These are phyloP conservation scores for Penstemon eatonii DNA, from an alignment of 257 asterid genomes.

Conservation along the genomic window DNA sequence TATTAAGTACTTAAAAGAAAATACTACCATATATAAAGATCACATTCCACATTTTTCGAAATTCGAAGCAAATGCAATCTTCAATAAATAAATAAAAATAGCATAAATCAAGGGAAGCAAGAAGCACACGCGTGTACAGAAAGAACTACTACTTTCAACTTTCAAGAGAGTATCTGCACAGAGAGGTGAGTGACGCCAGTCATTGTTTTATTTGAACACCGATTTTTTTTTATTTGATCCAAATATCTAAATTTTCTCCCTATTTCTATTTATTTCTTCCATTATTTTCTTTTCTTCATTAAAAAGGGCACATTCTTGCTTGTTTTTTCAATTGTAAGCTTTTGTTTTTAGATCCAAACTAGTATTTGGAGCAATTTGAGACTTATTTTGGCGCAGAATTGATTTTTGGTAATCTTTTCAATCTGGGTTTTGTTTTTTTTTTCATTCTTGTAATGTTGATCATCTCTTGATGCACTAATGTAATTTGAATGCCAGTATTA, in stretches of 20 bases:
- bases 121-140: no score
- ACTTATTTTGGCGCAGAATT: constrained; percentile 19
- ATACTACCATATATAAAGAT: no score
- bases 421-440: constrained; percentile 32
- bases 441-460: constrained; percentile 44
- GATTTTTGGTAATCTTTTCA: constrained; percentile 27
- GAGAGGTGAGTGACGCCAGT: constrained; percentile 4
- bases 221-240: constrained; percentile 5
- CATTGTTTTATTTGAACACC: background rate
- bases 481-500: constrained; percentile 23
- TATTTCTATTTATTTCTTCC: no score
- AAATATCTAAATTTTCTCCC: background rate
- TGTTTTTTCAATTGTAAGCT: constrained; percentile 20
- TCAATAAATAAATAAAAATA: no score
- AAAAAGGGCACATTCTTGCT: constrained; percentile 25
- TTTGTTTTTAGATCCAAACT: constrained; percentile 47
- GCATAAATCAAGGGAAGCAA: no score
- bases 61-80: no score
- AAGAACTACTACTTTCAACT: no score
- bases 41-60: no score
- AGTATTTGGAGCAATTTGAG: constrained; percentile 27
- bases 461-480: constrained; percentile 20
- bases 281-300: constrained; percentile 1
- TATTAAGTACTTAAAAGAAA: no score
- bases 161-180: background rate